phyloP scores from a whole-genome alignment of 805 yeast species.

The Metschnikowia anglica region DNA sequence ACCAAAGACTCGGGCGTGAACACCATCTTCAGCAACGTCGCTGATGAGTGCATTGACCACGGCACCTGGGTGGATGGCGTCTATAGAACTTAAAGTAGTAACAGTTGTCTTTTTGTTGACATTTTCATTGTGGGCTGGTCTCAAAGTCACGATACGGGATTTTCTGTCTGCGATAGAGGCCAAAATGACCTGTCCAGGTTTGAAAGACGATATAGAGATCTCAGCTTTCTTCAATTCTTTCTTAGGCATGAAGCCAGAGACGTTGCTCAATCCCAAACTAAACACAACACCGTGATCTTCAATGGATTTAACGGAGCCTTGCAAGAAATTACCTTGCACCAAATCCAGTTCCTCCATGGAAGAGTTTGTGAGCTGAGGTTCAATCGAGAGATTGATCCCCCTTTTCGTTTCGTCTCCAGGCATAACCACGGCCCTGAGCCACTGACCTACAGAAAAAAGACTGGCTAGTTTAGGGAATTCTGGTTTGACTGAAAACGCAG shows the following conservation, averaged over 20 bases:
- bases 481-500: conserved; percentile 26
- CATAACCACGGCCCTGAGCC: conserved; percentile 82
- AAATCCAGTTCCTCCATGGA: conserved; percentile 64
- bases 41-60: conserved; percentile 71
- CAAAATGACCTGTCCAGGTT: conserved; percentile 69
- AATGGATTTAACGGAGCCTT: conserved; percentile 71
- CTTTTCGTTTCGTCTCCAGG: conserved; percentile 51
- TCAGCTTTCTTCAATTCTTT: conserved; percentile 53
- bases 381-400: conserved; percentile 68
- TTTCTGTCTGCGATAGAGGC: conserved; percentile 47
- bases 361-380: conserved; percentile 70
- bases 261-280: conserved; percentile 59
- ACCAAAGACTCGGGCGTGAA: conserved; percentile 72
- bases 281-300: conserved; percentile 92
- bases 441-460: conserved; percentile 72
- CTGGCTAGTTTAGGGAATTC: conserved; percentile 57
- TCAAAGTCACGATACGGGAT: conserved; percentile 58
- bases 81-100: conserved; percentile 62
- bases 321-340: conserved; percentile 60
- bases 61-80: conserved; percentile 84
- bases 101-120: conserved; percentile 49
- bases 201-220: conserved; percentile 35
- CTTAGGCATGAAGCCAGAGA: conserved; percentile 72
- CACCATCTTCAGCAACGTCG: conserved; percentile 59
- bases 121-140: conserved; percentile 42